Evolutionary conservation across 176 grass and related monocot genomes (phyloP).

Genomic region (Rhipidocladum racemiflorum): DNA sequence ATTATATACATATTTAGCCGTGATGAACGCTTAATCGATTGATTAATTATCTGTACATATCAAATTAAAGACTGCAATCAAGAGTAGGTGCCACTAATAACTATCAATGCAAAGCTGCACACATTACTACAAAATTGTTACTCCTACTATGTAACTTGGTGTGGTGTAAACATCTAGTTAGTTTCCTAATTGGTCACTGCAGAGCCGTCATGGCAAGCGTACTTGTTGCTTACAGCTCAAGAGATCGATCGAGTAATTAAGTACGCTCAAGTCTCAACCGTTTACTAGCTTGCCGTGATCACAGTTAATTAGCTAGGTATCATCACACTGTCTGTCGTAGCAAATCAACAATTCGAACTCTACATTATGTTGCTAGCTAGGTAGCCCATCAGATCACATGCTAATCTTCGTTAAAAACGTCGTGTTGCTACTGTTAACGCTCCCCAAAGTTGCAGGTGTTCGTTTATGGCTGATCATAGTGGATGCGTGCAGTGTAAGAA

Average conservation of each 20-base stretch:
- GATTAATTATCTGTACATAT: neutral
- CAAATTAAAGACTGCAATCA: neutral
- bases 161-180: neutral
- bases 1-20: neutral
- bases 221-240: neutral
- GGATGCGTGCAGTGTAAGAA: slow-evolving; percentile 12
- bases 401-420: slow-evolving; percentile 10
- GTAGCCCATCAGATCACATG: neutral
- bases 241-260: neutral
- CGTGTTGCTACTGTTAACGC: slow-evolving; percentile 3
- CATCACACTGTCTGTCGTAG: neutral
- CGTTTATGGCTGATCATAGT: neutral
- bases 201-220: neutral
- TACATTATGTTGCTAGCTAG: neutral
- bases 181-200: neutral
- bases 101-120: neutral
- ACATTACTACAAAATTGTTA: neutral
- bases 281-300: neutral
- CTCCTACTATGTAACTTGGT: neutral
- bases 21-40: neutral
- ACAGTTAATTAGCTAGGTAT: neutral
- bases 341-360: slow-evolving; percentile 24
- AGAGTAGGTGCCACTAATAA: neutral
- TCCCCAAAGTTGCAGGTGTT: slow-evolving; percentile 15
- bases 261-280: no score